These are phyloP conservation scores for Eimeria acervulina DNA, from an alignment of 169 alveolate species.

Conservation along the genomic window DNA sequence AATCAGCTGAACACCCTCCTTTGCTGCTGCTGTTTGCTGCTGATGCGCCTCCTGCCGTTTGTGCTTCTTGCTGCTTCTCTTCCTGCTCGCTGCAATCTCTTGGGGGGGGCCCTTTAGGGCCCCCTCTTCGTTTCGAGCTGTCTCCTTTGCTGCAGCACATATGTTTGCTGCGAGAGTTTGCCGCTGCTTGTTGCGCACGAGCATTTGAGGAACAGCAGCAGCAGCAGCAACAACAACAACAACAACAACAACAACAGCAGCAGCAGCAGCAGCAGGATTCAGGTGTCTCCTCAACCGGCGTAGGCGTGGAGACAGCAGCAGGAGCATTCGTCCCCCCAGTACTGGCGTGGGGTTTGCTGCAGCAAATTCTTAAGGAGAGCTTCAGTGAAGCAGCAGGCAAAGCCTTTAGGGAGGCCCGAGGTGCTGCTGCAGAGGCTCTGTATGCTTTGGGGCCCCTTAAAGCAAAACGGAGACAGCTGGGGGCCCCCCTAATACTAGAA, in stretches of 20 bases:
- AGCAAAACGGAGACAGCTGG: neutral
- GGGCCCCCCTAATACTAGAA: neutral
- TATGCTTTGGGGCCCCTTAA: neutral
- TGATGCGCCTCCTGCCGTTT: neutral
- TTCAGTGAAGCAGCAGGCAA: neutral
- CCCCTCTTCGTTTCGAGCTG: neutral
- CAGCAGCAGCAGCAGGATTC: too few species aligned
- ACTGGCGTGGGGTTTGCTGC: slow-evolving; percentile 22
- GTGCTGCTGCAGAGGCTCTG: too few species aligned
- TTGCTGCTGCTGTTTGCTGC: slow-evolving; percentile 41
- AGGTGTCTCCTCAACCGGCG: too few species aligned
- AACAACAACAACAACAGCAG: too few species aligned
- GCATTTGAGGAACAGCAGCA: too few species aligned
- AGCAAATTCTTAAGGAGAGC: neutral
- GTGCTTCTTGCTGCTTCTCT: neutral
- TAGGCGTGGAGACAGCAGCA: neutral
- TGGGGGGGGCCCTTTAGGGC: too few species aligned
- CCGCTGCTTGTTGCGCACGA: neutral
- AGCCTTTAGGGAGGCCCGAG: too few species aligned
- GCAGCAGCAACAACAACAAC: too few species aligned
- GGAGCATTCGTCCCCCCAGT: slow-evolving; percentile 33
- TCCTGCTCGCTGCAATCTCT: neutral
- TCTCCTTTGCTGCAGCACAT: slow-evolving; percentile 1
- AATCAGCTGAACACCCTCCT: neutral
- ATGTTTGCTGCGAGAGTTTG: neutral